phyloP scores from a whole-genome alignment of 2,329 filamentous ascomycete genomes.

The Ophiocordyceps camponoti-saundersi region DNA sequence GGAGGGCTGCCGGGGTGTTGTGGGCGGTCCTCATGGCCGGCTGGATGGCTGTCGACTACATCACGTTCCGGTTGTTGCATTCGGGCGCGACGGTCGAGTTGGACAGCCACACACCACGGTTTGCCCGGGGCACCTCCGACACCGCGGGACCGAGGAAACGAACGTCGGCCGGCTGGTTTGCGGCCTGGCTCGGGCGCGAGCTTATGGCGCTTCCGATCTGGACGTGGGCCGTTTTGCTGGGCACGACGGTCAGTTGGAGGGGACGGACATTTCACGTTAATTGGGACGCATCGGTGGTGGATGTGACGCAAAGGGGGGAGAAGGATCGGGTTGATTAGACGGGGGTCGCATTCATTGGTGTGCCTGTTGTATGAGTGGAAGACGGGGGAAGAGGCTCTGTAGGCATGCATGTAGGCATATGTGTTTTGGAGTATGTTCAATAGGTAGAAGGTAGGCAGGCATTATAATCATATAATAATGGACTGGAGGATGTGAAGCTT shows the following conservation, averaged over 20 bases:
- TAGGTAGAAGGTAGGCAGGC: no score
- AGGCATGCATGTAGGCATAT: no score
- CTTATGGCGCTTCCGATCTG: slow-evolving; percentile 73
- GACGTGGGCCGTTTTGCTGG: slow-evolving; percentile 78
- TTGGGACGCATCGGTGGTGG: slow-evolving; percentile 63
- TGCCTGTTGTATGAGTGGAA: not conserved
- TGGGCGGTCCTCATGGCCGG: slow-evolving; percentile 48
- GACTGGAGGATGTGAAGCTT: no score
- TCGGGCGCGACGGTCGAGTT: slow-evolving; percentile 52
- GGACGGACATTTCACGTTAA: slow-evolving; percentile 69
- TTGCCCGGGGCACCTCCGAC: slow-evolving; percentile 36
- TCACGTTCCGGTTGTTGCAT: slow-evolving; percentile 58
- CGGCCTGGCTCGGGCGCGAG: slow-evolving; percentile 76
- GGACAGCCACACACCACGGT: slow-evolving; percentile 57
- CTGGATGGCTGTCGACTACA: slow-evolving; percentile 66
- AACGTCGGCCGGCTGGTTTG: slow-evolving; percentile 52
- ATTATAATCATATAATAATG: no score
- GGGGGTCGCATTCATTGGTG: not conserved
- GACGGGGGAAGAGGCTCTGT: not conserved
- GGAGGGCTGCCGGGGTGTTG: slow-evolving; percentile 43
- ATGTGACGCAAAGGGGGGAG: slow-evolving; percentile 8
- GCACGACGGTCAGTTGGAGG: slow-evolving; percentile 74
- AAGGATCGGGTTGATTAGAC: not conserved
- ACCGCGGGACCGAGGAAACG: slow-evolving; percentile 27
- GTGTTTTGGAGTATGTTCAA: no score